Evolutionary conservation across 257 asterid genomes (phyloP), one percentile per base, ranked within the genome.

Genomic region (Ocimum tenuiflorum): DNA sequence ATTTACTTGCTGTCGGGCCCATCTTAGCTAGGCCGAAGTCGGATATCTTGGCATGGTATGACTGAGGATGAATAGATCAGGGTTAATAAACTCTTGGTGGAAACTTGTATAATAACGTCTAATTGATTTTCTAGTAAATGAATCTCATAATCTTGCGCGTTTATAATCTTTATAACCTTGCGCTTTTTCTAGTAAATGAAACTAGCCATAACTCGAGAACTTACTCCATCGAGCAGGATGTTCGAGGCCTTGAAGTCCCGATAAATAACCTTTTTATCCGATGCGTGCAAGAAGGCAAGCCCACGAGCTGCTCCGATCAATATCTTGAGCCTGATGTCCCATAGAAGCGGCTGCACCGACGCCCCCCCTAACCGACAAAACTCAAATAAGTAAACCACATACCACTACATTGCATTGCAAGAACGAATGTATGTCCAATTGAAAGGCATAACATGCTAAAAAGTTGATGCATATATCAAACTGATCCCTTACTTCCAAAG

Each of bases 401-500:
- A n/a, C n/a, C n/a, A n/a, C n/a, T n/a, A n/a, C n/a, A n/a, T n/a
- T n/a, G n/a, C n/a, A n/a, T n/a, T n/a, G n/a, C n/a, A n/a, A n/a
- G n/a, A n/a, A n/a, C n/a, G n/a, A n/a, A n/a, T n/a, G n/a, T n/a
- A n/a, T n/a, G n/a, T 27, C 4, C 31, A 4, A 27, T 2, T 1
- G 4, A 27, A 1, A 27, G 31, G 2, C 4, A 27, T 27, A 27
- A 4, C 31, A 27, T 27, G 31, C 31, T 1, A 27, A 27, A 27
- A 27, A 27, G 31, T 27, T 27, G 31, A 4, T 27, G 3, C 4
- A 4, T 27, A 4, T 55, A 51, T 6, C 68, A 60, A 54, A 0
- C 36, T 18, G 9, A 1, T 36, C 42, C 10, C 95, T 81, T 79
- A 91, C 97, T 91, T 76, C 96, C 95, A 65, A 91, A 91, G 1